Percentiles rank a stretch among this genome's conserved stretches.
Conservation (phyloP, 1,284 basidiomycete genomes). For the Tilletia caries region DNA sequence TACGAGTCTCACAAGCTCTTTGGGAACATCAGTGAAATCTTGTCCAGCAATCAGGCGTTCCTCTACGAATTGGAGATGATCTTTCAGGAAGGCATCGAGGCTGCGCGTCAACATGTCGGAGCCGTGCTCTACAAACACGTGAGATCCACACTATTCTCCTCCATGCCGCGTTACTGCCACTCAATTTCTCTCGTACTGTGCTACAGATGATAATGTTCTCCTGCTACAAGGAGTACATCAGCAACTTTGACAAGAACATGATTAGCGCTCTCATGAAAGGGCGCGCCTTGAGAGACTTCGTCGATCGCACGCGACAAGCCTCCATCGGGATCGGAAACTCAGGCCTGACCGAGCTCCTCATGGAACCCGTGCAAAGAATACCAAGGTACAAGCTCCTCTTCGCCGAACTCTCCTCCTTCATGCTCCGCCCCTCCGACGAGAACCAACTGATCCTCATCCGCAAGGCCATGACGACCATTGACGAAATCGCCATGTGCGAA, state of each 20-base stretch:
- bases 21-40: slow-evolving; percentile 82
- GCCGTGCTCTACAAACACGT: slow-evolving; percentile 78
- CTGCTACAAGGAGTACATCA: slow-evolving; percentile 83
- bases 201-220: slow-evolving; percentile 63
- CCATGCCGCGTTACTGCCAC: not conserved
- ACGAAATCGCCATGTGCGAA: slow-evolving; percentile 78
- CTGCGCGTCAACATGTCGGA: slow-evolving; percentile 66
- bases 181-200: not conserved
- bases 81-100: slow-evolving; percentile 57
- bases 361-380: slow-evolving; percentile 99
- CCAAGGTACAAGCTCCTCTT: slow-evolving; percentile 92
- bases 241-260: slow-evolving; percentile 83
- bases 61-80: slow-evolving; percentile 72
- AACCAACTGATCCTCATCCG: not conserved
- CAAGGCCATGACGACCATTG: slow-evolving; percentile 22
- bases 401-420: slow-evolving; percentile 57
- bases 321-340: slow-evolving; percentile 67
- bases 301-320: slow-evolving; percentile 58
- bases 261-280: slow-evolving; percentile 77
- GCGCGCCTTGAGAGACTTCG: slow-evolving; percentile 71
- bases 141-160: slow-evolving; percentile 14
- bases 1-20: slow-evolving; percentile 91
- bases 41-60: slow-evolving; percentile 83
- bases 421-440: slow-evolving; percentile 19
- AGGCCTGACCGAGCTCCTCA: slow-evolving; percentile 83